These are phyloP conservation scores for Gaultheria prostrata DNA, from an alignment of 148 eudicot species.

Conservation along the genomic window DNA sequence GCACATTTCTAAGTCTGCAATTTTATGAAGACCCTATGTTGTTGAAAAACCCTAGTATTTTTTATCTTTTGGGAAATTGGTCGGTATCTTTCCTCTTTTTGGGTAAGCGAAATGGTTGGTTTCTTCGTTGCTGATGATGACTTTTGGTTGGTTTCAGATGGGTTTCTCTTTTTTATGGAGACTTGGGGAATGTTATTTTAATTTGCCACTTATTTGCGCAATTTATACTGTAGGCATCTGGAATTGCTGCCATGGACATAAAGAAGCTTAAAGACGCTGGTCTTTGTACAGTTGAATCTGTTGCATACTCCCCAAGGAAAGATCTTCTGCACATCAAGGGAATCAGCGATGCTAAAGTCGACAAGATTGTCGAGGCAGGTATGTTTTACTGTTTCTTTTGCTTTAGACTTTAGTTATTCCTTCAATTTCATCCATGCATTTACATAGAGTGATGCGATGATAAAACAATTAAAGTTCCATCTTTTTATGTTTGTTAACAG, in stretches of 20 bases:
- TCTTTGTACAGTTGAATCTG: slow-evolving; percentile 87
- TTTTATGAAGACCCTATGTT: neutral
- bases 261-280: slow-evolving; percentile 98
- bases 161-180: neutral
- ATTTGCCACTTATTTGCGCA: neutral
- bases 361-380: slow-evolving; percentile 96
- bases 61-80: neutral
- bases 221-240: slow-evolving; percentile 54
- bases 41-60: neutral
- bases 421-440: neutral
- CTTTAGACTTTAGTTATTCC: too few relatives aligned
- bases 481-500: slow-evolving; percentile 40
- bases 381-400: slow-evolving; percentile 14
- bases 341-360: slow-evolving; percentile 97
- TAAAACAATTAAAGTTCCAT: slow-evolving; percentile 4
- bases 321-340: slow-evolving; percentile 96
- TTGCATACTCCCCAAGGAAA: slow-evolving; percentile 88
- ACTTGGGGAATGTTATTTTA: neutral
- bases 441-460: neutral
- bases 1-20: neutral
- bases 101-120: neutral
- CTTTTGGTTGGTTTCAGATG: neutral
- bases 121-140: neutral
- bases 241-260: slow-evolving; percentile 85
- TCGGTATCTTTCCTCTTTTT: neutral